A percentile compares a stretch with the other conserved stretches of the same genome.
Conservation (phyloP, 768 basidiomycete species). For the Daedalea quercina region DNA sequence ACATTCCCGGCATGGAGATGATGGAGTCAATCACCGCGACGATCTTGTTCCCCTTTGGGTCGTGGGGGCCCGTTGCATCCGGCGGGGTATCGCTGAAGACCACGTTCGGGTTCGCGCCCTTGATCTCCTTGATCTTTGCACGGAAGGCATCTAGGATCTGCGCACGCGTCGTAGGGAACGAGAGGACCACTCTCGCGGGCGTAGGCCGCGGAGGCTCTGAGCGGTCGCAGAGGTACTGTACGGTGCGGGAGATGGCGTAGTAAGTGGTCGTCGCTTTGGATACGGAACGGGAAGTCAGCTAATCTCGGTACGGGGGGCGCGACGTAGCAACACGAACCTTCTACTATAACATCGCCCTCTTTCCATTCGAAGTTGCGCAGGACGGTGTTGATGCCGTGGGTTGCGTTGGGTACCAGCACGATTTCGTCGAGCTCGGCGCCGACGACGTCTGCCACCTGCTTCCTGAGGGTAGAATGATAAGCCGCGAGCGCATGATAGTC, state of each 20-base stretch:
- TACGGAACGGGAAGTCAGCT: not conserved
- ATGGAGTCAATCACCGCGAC: slow-evolving; percentile 70
- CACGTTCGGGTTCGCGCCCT: slow-evolving; percentile 7
- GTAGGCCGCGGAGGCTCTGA: slow-evolving; percentile 41
- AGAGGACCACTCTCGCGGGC: slow-evolving; percentile 43
- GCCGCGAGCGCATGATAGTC: slow-evolving; percentile 23
- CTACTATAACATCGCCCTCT: slow-evolving; percentile 57
- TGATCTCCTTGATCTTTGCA: slow-evolving; percentile 27
- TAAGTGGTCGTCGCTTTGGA: slow-evolving; percentile 38
- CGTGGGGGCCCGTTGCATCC: not conserved
- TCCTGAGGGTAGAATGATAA: slow-evolving; percentile 25
- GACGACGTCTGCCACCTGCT: slow-evolving; percentile 40
- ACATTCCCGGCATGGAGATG: slow-evolving; percentile 50
- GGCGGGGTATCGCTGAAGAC: slow-evolving; percentile 10
- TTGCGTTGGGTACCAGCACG: slow-evolving; percentile 56
- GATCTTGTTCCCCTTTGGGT: slow-evolving; percentile 34
- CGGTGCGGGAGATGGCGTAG: slow-evolving; percentile 41
- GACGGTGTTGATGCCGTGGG: slow-evolving; percentile 60
- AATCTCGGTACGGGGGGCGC: no score
- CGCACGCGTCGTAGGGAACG: slow-evolving; percentile 43
- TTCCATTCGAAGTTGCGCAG: slow-evolving; percentile 64
- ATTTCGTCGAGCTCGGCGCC: slow-evolving; percentile 50
- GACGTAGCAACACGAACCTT: slow-evolving; percentile 7
- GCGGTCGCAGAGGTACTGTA: slow-evolving; percentile 48
- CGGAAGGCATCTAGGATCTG: slow-evolving; percentile 49